Conservation (phyloP, 257 asterid genomes). For the Henckelia pumila region DNA sequence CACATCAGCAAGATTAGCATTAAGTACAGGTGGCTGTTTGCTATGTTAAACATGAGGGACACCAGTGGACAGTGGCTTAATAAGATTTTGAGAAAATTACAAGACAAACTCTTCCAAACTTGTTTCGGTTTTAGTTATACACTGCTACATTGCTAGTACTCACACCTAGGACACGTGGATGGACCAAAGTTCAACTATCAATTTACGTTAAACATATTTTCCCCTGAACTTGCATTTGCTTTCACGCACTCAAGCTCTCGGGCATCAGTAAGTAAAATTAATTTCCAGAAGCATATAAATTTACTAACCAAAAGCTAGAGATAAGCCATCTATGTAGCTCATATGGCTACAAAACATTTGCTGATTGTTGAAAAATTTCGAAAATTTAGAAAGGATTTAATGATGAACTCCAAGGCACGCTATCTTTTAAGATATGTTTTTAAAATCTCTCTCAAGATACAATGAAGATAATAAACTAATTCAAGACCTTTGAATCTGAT, state of each 20-base stretch:
- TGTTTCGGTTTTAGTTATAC: too few species aligned
- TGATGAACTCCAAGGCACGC: too few species aligned
- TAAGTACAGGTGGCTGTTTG: slow-evolving; percentile 11
- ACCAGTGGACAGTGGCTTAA: slow-evolving; percentile 8
- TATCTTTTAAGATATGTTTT: too few species aligned
- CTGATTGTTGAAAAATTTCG: too few species aligned
- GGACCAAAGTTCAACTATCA: neutral
- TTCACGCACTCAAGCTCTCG: too few species aligned
- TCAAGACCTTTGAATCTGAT: too few species aligned
- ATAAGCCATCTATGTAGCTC: neutral
- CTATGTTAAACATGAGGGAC: slow-evolving; percentile 1
- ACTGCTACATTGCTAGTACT: neutral
- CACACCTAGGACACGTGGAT: neutral
- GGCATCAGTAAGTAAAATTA: too few species aligned
- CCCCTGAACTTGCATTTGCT: neutral
- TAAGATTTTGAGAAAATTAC: neutral
- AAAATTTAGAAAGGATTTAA: too few species aligned
- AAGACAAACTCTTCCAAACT: neutral
- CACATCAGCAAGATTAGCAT: neutral
- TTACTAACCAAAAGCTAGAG: neutral
- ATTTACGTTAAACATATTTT: neutral
- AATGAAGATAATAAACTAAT: too few species aligned
- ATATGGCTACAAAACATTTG: neutral
- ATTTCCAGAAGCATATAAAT: neutral
- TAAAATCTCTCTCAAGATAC: too few species aligned